Evolutionary conservation across 768 basidiomycete species (phyloP).

Genomic region (Nevesoporus exiguus): DNA sequence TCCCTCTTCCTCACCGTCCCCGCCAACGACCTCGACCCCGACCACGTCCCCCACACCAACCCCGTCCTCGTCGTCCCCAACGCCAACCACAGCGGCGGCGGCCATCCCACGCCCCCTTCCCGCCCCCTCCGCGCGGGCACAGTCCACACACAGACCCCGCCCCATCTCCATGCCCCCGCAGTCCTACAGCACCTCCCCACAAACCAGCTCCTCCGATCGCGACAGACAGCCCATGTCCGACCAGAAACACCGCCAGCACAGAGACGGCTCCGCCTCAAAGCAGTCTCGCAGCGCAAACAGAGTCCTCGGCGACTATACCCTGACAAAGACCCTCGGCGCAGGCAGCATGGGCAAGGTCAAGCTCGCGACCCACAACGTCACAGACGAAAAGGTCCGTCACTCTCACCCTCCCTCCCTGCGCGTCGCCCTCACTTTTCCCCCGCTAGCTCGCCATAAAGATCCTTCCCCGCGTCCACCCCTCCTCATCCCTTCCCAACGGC

Average conservation of each 20-base stretch:
- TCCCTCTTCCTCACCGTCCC: conserved; percentile 11
- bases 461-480: conserved; percentile 79
- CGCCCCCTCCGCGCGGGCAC: conserved; percentile 19
- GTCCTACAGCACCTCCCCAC: conserved; percentile 36
- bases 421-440: conserved; percentile 9
- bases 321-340: conserved; percentile 95
- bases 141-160: conserved; percentile 41
- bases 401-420: background rate
- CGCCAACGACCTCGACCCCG: conserved; percentile 6
- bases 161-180: conserved; percentile 79
- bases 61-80: background rate
- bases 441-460: conserved; percentile 96
- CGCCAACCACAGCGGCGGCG: conserved; percentile 22
- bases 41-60: conserved; percentile 16
- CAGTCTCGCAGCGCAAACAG: conserved; percentile 39
- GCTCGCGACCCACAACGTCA: conserved; percentile 82
- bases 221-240: conserved; percentile 29
- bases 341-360: conserved; percentile 99
- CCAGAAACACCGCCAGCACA: conserved; percentile 28
- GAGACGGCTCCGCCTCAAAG: conserved; percentile 33
- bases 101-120: conserved; percentile 34
- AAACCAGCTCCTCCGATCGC: conserved; percentile 32
- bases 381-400: conserved; percentile 83
- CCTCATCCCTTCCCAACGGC: conserved; percentile 48
- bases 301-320: conserved; percentile 89